A percentile compares a stretch with the other conserved stretches of the same genome.
Evolutionary conservation across 257 asterid species (phyloP).

Genomic region (Nicotiana otophora): DNA sequence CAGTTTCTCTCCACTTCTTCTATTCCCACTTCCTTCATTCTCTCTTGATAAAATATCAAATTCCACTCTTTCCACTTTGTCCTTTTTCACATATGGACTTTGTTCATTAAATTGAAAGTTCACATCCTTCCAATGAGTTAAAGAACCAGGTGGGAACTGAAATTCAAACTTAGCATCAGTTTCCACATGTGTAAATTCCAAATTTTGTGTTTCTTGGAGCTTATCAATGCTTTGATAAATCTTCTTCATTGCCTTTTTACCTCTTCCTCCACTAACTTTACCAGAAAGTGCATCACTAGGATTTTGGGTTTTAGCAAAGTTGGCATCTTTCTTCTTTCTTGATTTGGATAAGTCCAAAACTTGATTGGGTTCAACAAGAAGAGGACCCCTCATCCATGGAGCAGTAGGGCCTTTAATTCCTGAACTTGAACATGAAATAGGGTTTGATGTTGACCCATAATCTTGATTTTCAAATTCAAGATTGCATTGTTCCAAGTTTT

Average conservation of each 20-base stretch:
- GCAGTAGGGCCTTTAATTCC: slow-evolving; percentile 69
- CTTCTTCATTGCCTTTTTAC: slow-evolving; percentile 70
- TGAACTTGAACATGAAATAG: slow-evolving; percentile 29
- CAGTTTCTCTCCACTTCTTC: slow-evolving; percentile 25
- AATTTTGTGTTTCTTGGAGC: slow-evolving; percentile 32
- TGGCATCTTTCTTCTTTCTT: slow-evolving; percentile 33
- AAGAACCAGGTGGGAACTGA: slow-evolving; percentile 47
- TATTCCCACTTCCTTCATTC: slow-evolving; percentile 31
- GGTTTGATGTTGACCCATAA: slow-evolving; percentile 20
- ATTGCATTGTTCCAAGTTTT: slow-evolving; percentile 12
- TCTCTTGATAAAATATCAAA: slow-evolving; percentile 29
- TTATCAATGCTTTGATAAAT: slow-evolving; percentile 58
- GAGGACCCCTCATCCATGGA: slow-evolving; percentile 90
- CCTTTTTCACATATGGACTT: slow-evolving; percentile 13
- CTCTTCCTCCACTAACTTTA: slow-evolving; percentile 78
- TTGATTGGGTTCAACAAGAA: slow-evolving; percentile 53
- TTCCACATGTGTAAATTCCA: slow-evolving; percentile 24
- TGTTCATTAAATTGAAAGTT: slow-evolving; percentile 15
- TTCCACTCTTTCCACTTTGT: slow-evolving; percentile 15
- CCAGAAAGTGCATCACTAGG: slow-evolving; percentile 46
- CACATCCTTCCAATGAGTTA: slow-evolving; percentile 41
- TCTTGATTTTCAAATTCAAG: slow-evolving; percentile 21
- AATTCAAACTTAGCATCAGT: slow-evolving; percentile 27
- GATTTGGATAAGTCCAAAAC: slow-evolving; percentile 38
- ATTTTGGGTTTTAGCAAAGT: slow-evolving; percentile 19